Conservation (phyloP, 208 protist genomes). For the Leishmania tarentolae region DNA sequence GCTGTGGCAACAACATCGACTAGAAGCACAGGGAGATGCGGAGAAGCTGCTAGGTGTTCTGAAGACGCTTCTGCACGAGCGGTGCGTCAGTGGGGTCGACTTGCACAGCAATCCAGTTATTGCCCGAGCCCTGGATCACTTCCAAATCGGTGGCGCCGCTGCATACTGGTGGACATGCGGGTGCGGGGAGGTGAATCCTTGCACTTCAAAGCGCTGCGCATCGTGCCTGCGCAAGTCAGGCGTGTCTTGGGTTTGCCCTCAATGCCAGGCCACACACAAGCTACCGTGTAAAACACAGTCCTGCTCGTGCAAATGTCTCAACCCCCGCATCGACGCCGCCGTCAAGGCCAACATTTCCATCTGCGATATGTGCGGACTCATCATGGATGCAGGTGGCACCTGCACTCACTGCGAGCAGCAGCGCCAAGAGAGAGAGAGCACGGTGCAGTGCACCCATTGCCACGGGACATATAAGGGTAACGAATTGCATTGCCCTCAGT, state of each 20-base stretch:
- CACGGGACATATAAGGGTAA: conserved; percentile 34
- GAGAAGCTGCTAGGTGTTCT: conserved; percentile 31
- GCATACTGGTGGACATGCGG: conserved; percentile 82
- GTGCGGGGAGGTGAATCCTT: conserved; percentile 59
- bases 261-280: conserved; percentile 29
- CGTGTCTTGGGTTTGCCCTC: conserved; percentile 58
- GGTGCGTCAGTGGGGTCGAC: conserved; percentile 48
- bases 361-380: conserved; percentile 45
- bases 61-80: conserved; percentile 24
- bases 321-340: conserved; percentile 33
- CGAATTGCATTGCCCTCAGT: conserved; percentile 62
- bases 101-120: conserved; percentile 56
- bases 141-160: conserved; percentile 38
- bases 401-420: conserved; percentile 40
- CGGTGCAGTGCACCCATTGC: conserved; percentile 43
- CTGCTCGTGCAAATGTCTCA: conserved; percentile 23
- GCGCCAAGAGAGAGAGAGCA: background rate
- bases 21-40: conserved; percentile 20
- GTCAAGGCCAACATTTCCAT: conserved; percentile 14
- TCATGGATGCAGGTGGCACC: conserved; percentile 16
- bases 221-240: conserved; percentile 50
- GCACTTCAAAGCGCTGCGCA: conserved; percentile 61
- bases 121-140: conserved; percentile 51
- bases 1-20: conserved; percentile 50
- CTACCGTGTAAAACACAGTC: conserved; percentile 15